phyloP scores from a whole-genome alignment of 306 rosid genomes.

The Dryas alaskensis region DNA sequence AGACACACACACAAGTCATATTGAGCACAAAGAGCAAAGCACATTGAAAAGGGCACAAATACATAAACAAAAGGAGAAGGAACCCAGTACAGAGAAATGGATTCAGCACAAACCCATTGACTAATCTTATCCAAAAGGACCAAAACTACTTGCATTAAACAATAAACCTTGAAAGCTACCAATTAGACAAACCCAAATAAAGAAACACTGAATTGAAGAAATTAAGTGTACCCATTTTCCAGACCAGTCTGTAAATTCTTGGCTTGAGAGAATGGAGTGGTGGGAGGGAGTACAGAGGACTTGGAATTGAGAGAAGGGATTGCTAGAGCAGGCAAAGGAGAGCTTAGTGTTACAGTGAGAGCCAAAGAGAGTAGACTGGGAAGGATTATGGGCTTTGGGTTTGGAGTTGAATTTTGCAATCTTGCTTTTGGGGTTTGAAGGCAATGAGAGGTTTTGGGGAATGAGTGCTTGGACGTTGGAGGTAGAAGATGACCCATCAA shows the following conservation, averaged over 20 bases:
- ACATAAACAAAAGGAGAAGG: background rate
- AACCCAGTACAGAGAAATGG: background rate
- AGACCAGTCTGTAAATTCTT: constrained; percentile 64
- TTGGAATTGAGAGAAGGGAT: constrained; percentile 67
- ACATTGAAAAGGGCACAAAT: constrained; percentile 8
- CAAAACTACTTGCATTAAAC: background rate
- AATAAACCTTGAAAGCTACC: background rate
- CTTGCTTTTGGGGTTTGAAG: constrained; percentile 35
- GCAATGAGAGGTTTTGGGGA: constrained; percentile 20
- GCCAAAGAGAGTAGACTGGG: constrained; percentile 68
- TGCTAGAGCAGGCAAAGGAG: constrained; percentile 67
- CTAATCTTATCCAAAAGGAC: background rate
- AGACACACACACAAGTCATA: background rate
- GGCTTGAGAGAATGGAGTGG: constrained; percentile 90
- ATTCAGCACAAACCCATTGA: background rate
- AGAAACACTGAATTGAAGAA: background rate
- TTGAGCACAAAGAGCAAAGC: constrained; percentile 3
- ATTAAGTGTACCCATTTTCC: constrained; percentile 60
- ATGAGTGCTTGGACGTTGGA: constrained; percentile 26
- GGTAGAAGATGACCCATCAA: constrained; percentile 42
- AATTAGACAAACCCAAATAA: background rate
- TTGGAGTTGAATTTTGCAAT: constrained; percentile 23
- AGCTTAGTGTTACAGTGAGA: constrained; percentile 51
- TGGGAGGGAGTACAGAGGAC: constrained; percentile 55
- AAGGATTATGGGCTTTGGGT: constrained; percentile 22